These are phyloP conservation scores for Podospora bellae-mahoneyi DNA, from an alignment of 495 filamentous ascomycete genomes.

Conservation along the genomic window DNA sequence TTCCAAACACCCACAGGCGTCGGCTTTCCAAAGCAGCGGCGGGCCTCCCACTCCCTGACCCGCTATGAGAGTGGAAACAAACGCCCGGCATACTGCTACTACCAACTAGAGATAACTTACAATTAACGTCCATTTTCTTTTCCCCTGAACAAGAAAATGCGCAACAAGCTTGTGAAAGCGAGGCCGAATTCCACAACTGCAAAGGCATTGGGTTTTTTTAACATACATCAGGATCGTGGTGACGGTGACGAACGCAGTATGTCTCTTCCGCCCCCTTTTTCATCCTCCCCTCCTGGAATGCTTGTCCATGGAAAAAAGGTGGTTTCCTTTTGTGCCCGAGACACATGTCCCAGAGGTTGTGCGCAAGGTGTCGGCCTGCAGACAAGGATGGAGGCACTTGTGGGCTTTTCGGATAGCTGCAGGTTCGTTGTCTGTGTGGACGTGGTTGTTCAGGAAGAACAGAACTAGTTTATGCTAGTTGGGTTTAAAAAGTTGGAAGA, in stretches of 20 bases:
- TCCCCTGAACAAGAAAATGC: constrained; percentile 34
- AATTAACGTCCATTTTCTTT: neutral
- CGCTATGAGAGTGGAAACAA: constrained; percentile 8
- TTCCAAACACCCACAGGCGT: constrained; percentile 9
- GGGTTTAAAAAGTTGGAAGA: neutral
- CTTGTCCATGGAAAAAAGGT: neutral
- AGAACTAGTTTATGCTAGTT: neutral
- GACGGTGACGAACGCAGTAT: constrained; percentile 32
- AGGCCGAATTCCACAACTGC: constrained; percentile 31
- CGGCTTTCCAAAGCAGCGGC: neutral
- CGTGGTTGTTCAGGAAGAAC: neutral
- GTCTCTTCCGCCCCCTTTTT: constrained; percentile 19
- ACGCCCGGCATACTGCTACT: neutral
- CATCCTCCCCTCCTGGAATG: neutral
- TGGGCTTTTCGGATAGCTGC: neutral
- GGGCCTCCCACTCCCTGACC: constrained; percentile 2
- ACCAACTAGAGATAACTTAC: neutral
- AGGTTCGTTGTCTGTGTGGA: neutral
- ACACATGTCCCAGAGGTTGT: neutral
- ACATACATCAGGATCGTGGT: constrained; percentile 25
- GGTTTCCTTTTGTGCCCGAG: neutral
- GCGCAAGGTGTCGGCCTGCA: neutral
- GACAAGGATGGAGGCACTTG: constrained; percentile 1
- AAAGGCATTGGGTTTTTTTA: constrained; percentile 27
- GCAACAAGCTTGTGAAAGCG: constrained; percentile 38